A percentile compares a stretch with the other conserved stretches of the same genome.
Conservation (phyloP, 2,329 filamentous ascomycete genomes). For the Exophiala dermatitidis region DNA sequence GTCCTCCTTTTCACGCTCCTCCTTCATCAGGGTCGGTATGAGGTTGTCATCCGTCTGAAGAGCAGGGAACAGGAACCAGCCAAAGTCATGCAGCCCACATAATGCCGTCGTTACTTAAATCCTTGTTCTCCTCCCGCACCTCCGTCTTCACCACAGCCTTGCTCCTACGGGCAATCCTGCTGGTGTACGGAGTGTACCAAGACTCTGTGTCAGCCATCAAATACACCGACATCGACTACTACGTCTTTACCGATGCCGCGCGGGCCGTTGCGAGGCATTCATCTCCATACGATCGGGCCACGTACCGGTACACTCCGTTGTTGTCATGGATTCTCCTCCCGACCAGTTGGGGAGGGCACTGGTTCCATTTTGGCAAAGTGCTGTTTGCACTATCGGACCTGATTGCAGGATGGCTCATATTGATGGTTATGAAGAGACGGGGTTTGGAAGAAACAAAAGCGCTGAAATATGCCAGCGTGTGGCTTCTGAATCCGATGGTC, state of each 20-base stretch:
- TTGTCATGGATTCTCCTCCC: slow-evolving; percentile 86
- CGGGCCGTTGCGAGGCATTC: slow-evolving; percentile 61
- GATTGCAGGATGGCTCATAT: slow-evolving; percentile 72
- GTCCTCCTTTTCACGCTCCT: no score
- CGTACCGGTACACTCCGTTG: slow-evolving; percentile 92
- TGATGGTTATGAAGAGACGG: slow-evolving; percentile 45
- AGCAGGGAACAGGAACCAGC: not conserved
- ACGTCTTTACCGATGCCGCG: slow-evolving; percentile 93
- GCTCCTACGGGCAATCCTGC: slow-evolving; percentile 62
- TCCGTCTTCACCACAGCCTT: slow-evolving; percentile 37
- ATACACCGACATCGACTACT: slow-evolving; percentile 98
- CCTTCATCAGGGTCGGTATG: not conserved
- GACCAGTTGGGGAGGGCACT: slow-evolving; percentile 55
- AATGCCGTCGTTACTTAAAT: slow-evolving; percentile 12
- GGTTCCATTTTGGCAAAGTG: slow-evolving; percentile 80
- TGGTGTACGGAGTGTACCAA: slow-evolving; percentile 87
- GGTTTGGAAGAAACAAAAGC: slow-evolving; percentile 50
- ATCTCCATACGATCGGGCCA: slow-evolving; percentile 82
- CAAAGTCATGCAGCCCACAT: slow-evolving; percentile 10
- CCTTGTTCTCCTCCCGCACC: slow-evolving; percentile 31
- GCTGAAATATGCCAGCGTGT: slow-evolving; percentile 73
- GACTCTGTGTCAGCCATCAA: slow-evolving; percentile 87
- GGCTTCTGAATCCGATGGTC: slow-evolving; percentile 97
- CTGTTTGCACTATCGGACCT: slow-evolving; percentile 80
- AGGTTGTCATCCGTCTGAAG: not conserved